Evolutionary conservation across 768 basidiomycete genomes (phyloP), one percentile per base, ranked within the genome.

Genomic region (Leccinum obscurum): DNA sequence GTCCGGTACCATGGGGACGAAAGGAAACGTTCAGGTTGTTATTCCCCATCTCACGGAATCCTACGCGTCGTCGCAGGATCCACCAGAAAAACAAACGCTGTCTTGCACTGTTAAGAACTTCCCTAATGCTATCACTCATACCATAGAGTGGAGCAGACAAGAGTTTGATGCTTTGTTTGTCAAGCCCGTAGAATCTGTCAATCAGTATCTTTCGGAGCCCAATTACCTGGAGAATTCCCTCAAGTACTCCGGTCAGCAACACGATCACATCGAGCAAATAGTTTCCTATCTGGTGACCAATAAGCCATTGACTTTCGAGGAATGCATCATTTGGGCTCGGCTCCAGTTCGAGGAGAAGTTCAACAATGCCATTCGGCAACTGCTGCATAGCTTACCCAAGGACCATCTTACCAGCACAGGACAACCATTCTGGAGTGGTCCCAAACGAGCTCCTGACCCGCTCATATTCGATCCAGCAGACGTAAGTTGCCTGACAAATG

Each of bases 101-200:
- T 92, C 92, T 26, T 99, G 97, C 75, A 99, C 97, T 1, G 90
- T 98, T 73, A 98, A 98, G 80, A 98, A 93, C 77, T 99, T 98
- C 84, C 97, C 97, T 10, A 95, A 99, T 72, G 90, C 90, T 26
- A 98, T 98, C 68, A 89, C 93, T 65, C 97, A 99, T 77, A 97
- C 95, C 7, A 99, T 99, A 61, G 94, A 98, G 93, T 99, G 97
- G 97, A 88, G 91, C 67, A 88, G 95, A 66, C 86, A 88, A 68
- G 91, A 92, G 63, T 98, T 99, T 74, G 93, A 97, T 71, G 87
- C 85, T 59, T 78, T 94, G 50, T 99, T 98, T 69, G 90, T 97
- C 67, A 95, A 96, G 72, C 97, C 97, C 2, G 83, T 90, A 35
- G 92, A 95, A 72, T 87, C 92, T 50, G 94, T 92, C 73, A 99